Conservation (phyloP, 352 stramenopile genomes). For the Phytophthora fragariaefolia region DNA sequence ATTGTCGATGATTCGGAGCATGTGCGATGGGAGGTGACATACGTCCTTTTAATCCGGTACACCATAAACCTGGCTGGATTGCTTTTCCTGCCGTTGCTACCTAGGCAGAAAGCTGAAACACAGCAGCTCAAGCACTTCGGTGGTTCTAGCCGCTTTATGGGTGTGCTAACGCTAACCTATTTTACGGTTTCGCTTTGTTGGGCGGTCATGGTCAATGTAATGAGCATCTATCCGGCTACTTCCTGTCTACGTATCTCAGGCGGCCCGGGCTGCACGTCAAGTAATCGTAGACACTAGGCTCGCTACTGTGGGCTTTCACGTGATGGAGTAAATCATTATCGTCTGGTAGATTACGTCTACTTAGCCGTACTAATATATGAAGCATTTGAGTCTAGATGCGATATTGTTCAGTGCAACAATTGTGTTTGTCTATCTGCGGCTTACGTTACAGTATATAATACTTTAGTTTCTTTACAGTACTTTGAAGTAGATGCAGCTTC, state of each 20-base stretch:
- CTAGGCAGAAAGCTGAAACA: constrained; percentile 52
- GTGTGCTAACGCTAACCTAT: constrained; percentile 40
- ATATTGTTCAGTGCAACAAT: too few species aligned
- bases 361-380: too few species aligned
- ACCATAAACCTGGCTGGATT: constrained; percentile 34
- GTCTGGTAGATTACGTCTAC: too few species aligned
- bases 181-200: constrained; percentile 31
- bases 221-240: constrained; percentile 36
- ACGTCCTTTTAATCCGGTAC: constrained; percentile 52
- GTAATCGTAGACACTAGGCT: constrained; percentile 1
- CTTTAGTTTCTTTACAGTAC: too few species aligned
- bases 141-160: constrained; percentile 43
- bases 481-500: too few species aligned
- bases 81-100: constrained; percentile 47
- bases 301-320: too few species aligned
- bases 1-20: constrained; percentile 43
- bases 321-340: too few species aligned
- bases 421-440: too few species aligned
- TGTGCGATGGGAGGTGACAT: constrained; percentile 52
- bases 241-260: constrained; percentile 31
- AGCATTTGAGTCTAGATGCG: too few species aligned
- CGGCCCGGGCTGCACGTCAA: constrained; percentile 19
- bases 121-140: constrained; percentile 44
- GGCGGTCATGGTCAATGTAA: constrained; percentile 39
- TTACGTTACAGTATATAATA: too few species aligned